Base-by-base conservation (phyloP, 441 rosid species). In the Sinapis alba region DNA sequence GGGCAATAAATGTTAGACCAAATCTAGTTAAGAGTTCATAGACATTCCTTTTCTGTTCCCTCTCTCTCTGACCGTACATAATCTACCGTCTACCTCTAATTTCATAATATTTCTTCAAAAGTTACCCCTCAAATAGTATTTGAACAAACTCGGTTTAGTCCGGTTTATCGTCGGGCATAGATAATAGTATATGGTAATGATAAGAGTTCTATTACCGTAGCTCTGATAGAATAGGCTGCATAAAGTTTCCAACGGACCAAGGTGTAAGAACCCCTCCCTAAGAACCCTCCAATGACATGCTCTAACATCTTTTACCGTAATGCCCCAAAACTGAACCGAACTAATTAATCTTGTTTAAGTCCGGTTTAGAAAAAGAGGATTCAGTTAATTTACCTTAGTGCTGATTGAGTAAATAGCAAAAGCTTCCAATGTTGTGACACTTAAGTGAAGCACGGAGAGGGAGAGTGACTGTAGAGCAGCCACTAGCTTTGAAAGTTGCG, bases 361-460 rank as follows among this genome's bases (percentile, higher is more conserved):
- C 12, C 43, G 32, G 53, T 68, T 53, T 16, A 68, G 57, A 63
- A 34, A 2, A 41, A 32, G 56, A 38, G 5, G 23, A 57, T 66
- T 71, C 19, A 15, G 8, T 16, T 54, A 23, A 15, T 51, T 1
- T 86, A 93, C 98, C 98, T 90, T 91, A 73, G 92, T 86, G 80
- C 93, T 91, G 79, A 94, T 89, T 62, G 94, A 88, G 83, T 88
- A 94, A 63, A 91, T 87, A 71, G 84, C 90, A 59, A 86, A 73
- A 1, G 79, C 87, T 68, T 85, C 86, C 73, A 82, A 53, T 72
- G 93, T 82, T 54, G 91, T 83, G 83, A 91, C 84, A 75, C 83
- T 90, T 59, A 94, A 86, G 86, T 94, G 98, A 80, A 94, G 96
- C 66, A 91, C 78, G 24, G 90, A 74, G 83, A 91, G 96, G 70